These are phyloP conservation scores for Lanmaoa pseudosensibilis DNA, from an alignment of 768 basidiomycete genomes.

Conservation along the genomic window DNA sequence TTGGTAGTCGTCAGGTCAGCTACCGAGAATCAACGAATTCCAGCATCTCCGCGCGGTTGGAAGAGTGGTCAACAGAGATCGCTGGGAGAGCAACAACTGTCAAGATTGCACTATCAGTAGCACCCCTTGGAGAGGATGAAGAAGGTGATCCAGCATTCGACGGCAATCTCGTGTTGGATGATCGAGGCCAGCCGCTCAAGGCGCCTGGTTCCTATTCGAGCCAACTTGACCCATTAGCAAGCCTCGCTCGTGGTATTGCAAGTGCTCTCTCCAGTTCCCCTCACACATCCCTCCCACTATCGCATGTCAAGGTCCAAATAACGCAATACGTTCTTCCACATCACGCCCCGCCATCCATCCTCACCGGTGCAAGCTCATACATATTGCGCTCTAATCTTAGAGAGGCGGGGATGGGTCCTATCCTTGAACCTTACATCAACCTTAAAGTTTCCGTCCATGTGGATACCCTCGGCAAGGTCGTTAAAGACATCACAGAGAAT, in stretches of 20 bases:
- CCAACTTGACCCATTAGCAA: constrained; percentile 45
- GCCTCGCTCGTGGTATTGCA: constrained; percentile 67
- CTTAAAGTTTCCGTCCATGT: constrained; percentile 69
- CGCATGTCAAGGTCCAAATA: constrained; percentile 60
- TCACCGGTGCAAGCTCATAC: constrained; percentile 63
- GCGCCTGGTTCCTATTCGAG: constrained; percentile 49
- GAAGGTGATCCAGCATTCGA: constrained; percentile 70
- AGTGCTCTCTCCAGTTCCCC: constrained; percentile 77
- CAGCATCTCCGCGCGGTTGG: constrained; percentile 29
- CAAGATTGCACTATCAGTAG: constrained; percentile 53
- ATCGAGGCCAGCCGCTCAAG: constrained; percentile 49
- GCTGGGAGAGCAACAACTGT: constrained; percentile 56
- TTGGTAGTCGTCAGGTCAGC: constrained; percentile 75
- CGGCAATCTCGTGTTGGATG: constrained; percentile 70
- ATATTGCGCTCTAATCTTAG: constrained; percentile 63
- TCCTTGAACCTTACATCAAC: constrained; percentile 77
- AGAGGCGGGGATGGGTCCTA: constrained; percentile 63
- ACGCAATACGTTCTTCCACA: constrained; percentile 42
- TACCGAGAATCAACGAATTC: constrained; percentile 62
- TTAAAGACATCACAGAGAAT: constrained; percentile 83
- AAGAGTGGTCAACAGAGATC: constrained; percentile 63
- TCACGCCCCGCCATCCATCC: constrained; percentile 47
- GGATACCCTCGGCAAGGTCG: constrained; percentile 69
- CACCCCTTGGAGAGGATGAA: constrained; percentile 54
- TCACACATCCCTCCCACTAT: constrained; percentile 71